phyloP scores from a whole-genome alignment of 2,329 filamentous ascomycete species.

The Hysterium pulicare region DNA sequence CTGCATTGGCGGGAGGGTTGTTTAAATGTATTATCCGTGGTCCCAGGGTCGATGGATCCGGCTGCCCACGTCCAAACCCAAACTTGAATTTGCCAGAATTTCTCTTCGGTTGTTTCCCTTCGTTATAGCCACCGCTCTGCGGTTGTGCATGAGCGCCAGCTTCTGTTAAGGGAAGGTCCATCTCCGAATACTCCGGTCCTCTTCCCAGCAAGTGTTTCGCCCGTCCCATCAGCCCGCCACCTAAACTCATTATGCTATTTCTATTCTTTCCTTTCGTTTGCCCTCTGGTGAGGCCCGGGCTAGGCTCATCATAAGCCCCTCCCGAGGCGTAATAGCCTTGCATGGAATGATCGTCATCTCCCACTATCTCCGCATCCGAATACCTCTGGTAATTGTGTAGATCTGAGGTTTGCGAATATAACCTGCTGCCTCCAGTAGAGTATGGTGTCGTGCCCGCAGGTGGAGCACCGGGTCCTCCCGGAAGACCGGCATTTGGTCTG shows the following conservation, averaged over 20 bases:
- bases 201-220: constrained; percentile 91
- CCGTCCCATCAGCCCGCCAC: constrained; percentile 80
- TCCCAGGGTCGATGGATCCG: constrained; percentile 85
- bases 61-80: constrained; percentile 78
- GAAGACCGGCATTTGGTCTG: constrained; percentile 45
- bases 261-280: constrained; percentile 65
- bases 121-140: constrained; percentile 39
- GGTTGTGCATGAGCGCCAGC: constrained; percentile 51
- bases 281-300: constrained; percentile 45
- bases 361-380: constrained; percentile 80
- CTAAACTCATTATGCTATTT: constrained; percentile 84
- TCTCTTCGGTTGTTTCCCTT: constrained; percentile 34
- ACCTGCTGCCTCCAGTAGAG: constrained; percentile 36
- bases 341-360: constrained; percentile 69
- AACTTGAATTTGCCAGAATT: constrained; percentile 75
- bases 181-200: constrained; percentile 85
- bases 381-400: constrained; percentile 88
- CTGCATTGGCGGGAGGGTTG: constrained; percentile 86
- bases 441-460: constrained; percentile 36
- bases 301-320: constrained; percentile 55
- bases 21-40: constrained; percentile 93
- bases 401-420: constrained; percentile 73
- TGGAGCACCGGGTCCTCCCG: constrained; percentile 41
- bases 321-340: constrained; percentile 75
- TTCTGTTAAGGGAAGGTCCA: constrained; percentile 94